Base-by-base conservation (phyloP, 768 basidiomycete species). In the Lactarius psammicola region DNA sequence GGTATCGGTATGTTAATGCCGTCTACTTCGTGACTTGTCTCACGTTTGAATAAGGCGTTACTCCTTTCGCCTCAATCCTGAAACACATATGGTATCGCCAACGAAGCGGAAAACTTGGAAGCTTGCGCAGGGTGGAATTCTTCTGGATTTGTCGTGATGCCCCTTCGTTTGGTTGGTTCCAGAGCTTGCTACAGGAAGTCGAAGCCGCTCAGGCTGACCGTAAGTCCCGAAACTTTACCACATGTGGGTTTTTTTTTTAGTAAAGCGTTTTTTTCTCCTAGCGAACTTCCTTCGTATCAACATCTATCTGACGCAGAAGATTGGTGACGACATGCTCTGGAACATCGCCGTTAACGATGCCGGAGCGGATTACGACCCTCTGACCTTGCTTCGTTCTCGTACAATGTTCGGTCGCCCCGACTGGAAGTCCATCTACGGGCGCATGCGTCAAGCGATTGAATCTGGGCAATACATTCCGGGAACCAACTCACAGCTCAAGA, bases 91-190 rank as follows among this genome's bases (percentile, higher is more conserved):
- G 94, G 94, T 95, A 96, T 79, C 85, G 87, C 71, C 94, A 95
- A 76, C 87, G 86, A 78, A 83, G 82, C 63, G 88, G 89, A 49
- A 82, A 85, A 65, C 79, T 95, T 40, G 91, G 92, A 36, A 84
- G 87, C 34, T 86, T 98, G 63, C 87, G 89, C 60, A 86, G 90
- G 51, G 95, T 97, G 64, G 93, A 96, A 71, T 95, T 96, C 77
- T 92, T 96, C 79, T 96, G 94, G 95, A 84, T 93, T 68, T 92
- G 89, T 75, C 88, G 92, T 74, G 92, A 95, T 70, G 87, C 90
- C n/a, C 92, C 92, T n/a, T 92, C 91, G n/a, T 94, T 97, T 72
- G 94, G 93, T 71, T 97, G 95, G 95, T 96, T 98, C 85, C 92
- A 95, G 76, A 87, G 84, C 67, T 78, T 97, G 60, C 81, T 97